Conservation (phyloP, 306 rosid genomes). For the Cucumis cinereus region DNA sequence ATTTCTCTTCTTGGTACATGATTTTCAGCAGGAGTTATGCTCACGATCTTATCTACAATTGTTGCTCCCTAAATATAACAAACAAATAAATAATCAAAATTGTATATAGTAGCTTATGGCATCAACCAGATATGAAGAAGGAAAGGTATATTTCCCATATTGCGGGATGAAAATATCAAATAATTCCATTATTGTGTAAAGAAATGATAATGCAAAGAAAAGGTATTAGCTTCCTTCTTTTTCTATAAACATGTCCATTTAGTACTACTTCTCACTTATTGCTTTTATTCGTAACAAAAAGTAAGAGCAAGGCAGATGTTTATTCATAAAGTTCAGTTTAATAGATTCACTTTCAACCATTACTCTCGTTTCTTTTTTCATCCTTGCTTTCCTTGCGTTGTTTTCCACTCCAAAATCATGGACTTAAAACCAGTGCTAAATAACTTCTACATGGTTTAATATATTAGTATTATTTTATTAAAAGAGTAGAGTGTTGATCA, state of each 20-base stretch:
- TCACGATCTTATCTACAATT: slow-evolving; percentile 73
- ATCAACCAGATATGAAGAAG: not conserved
- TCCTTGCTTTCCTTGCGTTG: not conserved
- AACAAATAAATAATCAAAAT: not conserved
- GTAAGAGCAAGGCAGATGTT: not conserved
- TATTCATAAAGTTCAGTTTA: not conserved
- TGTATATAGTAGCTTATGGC: not conserved
- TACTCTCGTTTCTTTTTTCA: not conserved
- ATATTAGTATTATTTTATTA: not conserved
- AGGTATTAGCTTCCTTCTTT: not conserved
- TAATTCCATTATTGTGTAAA: not conserved
- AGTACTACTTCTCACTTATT: not conserved
- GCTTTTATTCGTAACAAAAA: not conserved
- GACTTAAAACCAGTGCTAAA: not conserved
- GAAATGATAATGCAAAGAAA: not conserved
- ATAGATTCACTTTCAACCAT: not conserved
- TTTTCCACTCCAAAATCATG: not conserved
- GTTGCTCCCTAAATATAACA: slow-evolving; percentile 67
- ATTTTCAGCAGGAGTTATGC: slow-evolving; percentile 56
- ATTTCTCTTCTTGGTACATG: slow-evolving; percentile 42
- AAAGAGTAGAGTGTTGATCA: not conserved
- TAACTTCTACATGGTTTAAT: not conserved
- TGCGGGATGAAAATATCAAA: not conserved
- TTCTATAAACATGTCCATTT: not conserved
- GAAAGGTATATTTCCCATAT: not conserved